These are phyloP conservation scores for Sarocladium strictum DNA, from an alignment of 2,329 filamentous ascomycete species.

Conservation along the genomic window DNA sequence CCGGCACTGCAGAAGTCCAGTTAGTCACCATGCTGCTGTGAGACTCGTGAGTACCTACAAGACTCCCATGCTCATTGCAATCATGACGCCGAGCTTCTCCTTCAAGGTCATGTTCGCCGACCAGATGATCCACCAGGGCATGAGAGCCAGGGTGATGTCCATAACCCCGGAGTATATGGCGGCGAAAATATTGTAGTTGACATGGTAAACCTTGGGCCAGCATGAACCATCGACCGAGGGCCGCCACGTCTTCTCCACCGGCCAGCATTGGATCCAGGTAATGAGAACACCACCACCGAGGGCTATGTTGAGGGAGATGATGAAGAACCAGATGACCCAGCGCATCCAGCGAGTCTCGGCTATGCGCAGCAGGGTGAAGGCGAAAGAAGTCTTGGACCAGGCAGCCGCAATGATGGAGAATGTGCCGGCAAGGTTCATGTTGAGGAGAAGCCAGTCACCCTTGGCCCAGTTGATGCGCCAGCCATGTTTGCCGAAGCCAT, in stretches of 20 bases:
- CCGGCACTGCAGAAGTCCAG: slow-evolving; percentile 21
- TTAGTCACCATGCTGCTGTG: background rate
- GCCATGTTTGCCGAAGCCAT: slow-evolving; percentile 8
- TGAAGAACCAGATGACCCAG: slow-evolving; percentile 20
- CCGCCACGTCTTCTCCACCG: slow-evolving; percentile 21
- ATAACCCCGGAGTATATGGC: slow-evolving; percentile 27
- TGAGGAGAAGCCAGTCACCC: slow-evolving; percentile 9
- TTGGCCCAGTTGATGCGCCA: slow-evolving; percentile 5
- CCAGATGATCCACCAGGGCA: slow-evolving; percentile 37
- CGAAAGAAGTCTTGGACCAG: slow-evolving; percentile 26
- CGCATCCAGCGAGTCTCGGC: slow-evolving; percentile 16
- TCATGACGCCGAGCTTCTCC: slow-evolving; percentile 33
- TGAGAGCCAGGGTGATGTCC: slow-evolving; percentile 32
- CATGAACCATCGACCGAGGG: slow-evolving; percentile 20
- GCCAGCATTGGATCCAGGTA: slow-evolving; percentile 19
- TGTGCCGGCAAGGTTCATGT: slow-evolving; percentile 14
- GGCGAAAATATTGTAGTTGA: slow-evolving; percentile 15
- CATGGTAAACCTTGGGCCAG: slow-evolving; percentile 15
- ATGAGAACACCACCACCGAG: slow-evolving; percentile 8
- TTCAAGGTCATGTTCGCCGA: slow-evolving; percentile 30
- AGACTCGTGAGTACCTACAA: slow-evolving; percentile 23
- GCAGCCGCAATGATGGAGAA: slow-evolving; percentile 20
- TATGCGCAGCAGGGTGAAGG: slow-evolving; percentile 22
- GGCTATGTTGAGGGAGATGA: slow-evolving; percentile 18
- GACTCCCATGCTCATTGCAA: slow-evolving; percentile 38